Conservation (phyloP, 2,329 filamentous ascomycete genomes). For the Lasiodiplodia gonubiensis region DNA sequence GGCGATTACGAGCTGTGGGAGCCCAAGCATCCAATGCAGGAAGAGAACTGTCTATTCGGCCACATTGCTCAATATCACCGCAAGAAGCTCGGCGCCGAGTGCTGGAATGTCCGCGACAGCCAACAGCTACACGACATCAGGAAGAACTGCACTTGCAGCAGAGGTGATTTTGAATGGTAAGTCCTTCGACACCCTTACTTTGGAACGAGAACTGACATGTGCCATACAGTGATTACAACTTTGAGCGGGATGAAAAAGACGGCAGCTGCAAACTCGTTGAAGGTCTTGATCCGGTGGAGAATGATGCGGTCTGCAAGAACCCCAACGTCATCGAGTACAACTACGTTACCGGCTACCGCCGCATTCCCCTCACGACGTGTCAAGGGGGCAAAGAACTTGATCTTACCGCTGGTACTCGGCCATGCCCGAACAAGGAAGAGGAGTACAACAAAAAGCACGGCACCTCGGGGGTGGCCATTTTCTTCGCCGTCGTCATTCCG, state of each 20-base stretch:
- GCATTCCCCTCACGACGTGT: conserved; percentile 89
- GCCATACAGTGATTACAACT: conserved; percentile 82
- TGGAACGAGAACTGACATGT: conserved; percentile 30
- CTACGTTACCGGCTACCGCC: conserved; percentile 85
- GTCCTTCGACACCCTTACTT: conserved; percentile 38
- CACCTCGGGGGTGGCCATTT: conserved; percentile 74
- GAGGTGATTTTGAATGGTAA: conserved; percentile 91
- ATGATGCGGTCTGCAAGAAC: conserved; percentile 61
- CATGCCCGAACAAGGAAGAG: conserved; percentile 80
- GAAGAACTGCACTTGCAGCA: conserved; percentile 80
- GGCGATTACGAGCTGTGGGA: conserved; percentile 87
- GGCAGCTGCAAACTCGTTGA: conserved; percentile 78
- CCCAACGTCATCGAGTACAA: conserved; percentile 81
- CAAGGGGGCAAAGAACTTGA: conserved; percentile 76
- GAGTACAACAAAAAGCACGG: conserved; percentile 78
- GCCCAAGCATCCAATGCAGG: conserved; percentile 79
- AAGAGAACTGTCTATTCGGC: conserved; percentile 88
- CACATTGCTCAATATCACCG: conserved; percentile 88
- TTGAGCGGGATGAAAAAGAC: conserved; percentile 76
- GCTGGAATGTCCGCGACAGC: conserved; percentile 80
- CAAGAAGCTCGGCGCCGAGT: conserved; percentile 79
- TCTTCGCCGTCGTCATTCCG: conserved; percentile 83
- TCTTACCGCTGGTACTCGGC: conserved; percentile 63
- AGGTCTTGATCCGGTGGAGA: conserved; percentile 70
- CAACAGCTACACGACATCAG: conserved; percentile 72